phyloP scores from a whole-genome alignment of 2,329 filamentous ascomycete species.

The Colletotrichum eleusines region DNA sequence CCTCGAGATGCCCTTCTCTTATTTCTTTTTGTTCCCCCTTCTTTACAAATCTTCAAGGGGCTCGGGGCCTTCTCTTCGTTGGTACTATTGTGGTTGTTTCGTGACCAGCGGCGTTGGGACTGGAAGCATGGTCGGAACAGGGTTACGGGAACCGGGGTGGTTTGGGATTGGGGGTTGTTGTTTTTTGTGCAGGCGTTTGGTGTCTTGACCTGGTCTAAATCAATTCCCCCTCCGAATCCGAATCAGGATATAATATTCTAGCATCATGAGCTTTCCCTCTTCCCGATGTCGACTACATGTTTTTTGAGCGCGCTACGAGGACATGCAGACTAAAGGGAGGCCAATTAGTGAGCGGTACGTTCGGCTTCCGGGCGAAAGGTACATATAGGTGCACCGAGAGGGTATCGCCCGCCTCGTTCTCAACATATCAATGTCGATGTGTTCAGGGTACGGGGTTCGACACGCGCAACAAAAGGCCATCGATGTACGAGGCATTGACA shows the following conservation, averaged over 20 bases:
- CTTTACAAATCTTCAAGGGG: constrained; percentile 16
- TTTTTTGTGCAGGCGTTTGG: constrained; percentile 27
- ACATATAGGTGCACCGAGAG: neutral
- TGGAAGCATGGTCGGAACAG: constrained; percentile 4
- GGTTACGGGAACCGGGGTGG: constrained; percentile 9
- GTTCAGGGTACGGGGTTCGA: neutral
- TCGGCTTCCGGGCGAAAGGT: neutral
- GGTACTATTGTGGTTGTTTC: constrained; percentile 23
- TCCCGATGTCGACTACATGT: neutral
- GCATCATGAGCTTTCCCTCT: neutral
- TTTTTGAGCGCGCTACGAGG: constrained; percentile 1
- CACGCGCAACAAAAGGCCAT: neutral
- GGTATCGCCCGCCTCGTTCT: constrained; percentile 11
- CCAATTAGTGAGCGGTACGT: neutral
- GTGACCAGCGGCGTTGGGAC: constrained; percentile 27
- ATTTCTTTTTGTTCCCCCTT: neutral
- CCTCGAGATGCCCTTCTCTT: neutral
- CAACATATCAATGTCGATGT: neutral
- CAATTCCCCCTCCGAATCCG: neutral
- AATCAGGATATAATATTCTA: constrained; percentile 23
- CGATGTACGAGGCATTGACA: neutral
- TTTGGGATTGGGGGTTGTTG: neutral
- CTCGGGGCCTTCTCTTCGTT: neutral
- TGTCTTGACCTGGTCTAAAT: constrained; percentile 6
- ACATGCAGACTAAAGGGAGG: constrained; percentile 8